These are phyloP conservation scores for Hirsutella thompsonii DNA, from an alignment of 2,329 filamentous ascomycete species.

Conservation along the genomic window DNA sequence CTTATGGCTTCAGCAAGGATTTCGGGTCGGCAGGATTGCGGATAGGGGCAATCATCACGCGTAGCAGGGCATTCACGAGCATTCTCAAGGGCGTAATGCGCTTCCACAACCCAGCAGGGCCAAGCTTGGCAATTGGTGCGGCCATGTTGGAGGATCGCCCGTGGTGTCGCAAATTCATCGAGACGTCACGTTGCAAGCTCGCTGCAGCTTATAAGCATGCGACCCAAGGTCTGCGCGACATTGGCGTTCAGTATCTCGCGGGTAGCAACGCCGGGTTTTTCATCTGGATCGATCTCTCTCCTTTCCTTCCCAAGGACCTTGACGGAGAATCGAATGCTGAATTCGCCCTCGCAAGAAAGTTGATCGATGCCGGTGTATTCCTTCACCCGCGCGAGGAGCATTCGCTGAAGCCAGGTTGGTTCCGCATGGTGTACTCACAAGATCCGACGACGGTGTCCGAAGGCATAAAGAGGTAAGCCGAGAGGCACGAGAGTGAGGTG, in stretches of 20 bases:
- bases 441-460: constrained; percentile 19
- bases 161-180: constrained; percentile 32
- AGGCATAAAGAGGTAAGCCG: constrained; percentile 20
- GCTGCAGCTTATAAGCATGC: constrained; percentile 25
- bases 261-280: constrained; percentile 45
- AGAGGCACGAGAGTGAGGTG: too few relatives aligned
- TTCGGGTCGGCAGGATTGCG: constrained; percentile 41
- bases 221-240: constrained; percentile 20
- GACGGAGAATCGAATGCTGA: constrained; percentile 22
- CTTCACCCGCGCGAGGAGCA: constrained; percentile 35
- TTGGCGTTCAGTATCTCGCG: constrained; percentile 28
- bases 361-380: constrained; percentile 34
- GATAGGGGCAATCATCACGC: constrained; percentile 32
- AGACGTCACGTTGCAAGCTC: constrained; percentile 23
- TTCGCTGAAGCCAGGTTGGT: constrained; percentile 34
- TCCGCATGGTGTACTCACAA: constrained; percentile 39
- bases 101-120: constrained; percentile 33
- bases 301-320: constrained; percentile 20
- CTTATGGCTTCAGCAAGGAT: constrained; percentile 32
- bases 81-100: constrained; percentile 26
- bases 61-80: constrained; percentile 15
- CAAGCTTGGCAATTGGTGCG: constrained; percentile 26
- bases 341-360: constrained; percentile 26
- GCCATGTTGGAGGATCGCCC: constrained; percentile 31
- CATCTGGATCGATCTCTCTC: constrained; percentile 37